Percentiles rank a stretch among this genome's conserved stretches.
phyloP scores from a whole-genome alignment of 441 rosid species.

The Adansonia gregorii region DNA sequence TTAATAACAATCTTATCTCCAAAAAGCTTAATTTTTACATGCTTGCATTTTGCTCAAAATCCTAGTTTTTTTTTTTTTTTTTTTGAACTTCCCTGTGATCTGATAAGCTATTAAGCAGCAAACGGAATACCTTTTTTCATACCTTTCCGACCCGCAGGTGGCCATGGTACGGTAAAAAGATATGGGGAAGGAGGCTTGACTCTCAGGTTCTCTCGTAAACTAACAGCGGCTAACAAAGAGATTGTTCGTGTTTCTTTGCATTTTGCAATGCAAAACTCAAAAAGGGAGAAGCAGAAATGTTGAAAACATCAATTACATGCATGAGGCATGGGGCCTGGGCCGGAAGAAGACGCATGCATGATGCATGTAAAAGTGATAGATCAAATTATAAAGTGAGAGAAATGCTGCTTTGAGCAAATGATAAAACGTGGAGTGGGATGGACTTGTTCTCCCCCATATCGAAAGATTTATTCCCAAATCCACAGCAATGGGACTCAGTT shows the following conservation, averaged over 20 bases:
- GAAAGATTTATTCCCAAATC: conserved; percentile 20
- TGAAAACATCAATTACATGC: not conserved
- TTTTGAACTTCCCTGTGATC: not conserved
- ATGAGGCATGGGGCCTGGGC: not conserved
- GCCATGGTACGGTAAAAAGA: not conserved
- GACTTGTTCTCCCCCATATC: not conserved
- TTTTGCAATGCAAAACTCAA: no score
- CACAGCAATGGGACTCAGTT: conserved; percentile 10
- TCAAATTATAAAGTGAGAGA: not conserved
- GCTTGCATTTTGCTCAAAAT: not conserved
- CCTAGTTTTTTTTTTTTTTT: not conserved
- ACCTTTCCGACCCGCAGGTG: not conserved
- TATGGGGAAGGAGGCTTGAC: not conserved
- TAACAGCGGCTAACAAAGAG: no score
- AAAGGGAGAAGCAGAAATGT: no score
- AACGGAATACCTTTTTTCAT: no score
- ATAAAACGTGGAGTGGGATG: not conserved
- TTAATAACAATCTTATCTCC: not conserved
- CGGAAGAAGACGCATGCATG: not conserved
- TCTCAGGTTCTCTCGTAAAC: no score
- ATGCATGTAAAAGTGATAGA: not conserved
- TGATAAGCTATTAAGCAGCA: not conserved
- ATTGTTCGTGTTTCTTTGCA: no score
- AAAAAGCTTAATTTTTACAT: not conserved
- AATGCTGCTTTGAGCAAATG: not conserved